Conservation (phyloP, 1,284 basidiomycete genomes). For the Ustilago esculenta region DNA sequence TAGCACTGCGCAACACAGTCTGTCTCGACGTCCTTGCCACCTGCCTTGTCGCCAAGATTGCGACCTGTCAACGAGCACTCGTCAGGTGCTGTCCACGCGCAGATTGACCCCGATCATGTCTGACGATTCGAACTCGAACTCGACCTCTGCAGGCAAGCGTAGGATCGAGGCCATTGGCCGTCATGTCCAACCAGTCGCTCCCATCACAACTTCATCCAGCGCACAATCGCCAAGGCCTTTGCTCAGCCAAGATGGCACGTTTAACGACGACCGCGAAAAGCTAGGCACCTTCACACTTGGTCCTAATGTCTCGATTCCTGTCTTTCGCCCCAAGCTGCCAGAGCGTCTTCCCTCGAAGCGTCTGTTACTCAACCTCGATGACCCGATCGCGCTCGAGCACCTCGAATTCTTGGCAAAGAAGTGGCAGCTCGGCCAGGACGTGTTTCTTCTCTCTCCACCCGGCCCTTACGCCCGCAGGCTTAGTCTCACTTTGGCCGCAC, state of each 20-base stretch:
- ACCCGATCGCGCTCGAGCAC: slow-evolving; percentile 62
- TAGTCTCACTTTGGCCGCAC: slow-evolving; percentile 66
- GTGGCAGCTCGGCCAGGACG: slow-evolving; percentile 65
- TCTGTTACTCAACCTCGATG: slow-evolving; percentile 60
- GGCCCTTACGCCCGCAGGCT: slow-evolving; percentile 67
- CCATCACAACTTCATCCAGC: slow-evolving; percentile 26
- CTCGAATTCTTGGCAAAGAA: slow-evolving; percentile 66
- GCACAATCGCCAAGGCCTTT: slow-evolving; percentile 19
- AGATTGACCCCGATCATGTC: slow-evolving; percentile 10
- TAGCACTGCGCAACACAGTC: neutral
- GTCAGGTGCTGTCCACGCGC: neutral
- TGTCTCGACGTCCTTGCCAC: neutral
- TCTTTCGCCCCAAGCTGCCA: slow-evolving; percentile 53
- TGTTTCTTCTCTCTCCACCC: slow-evolving; percentile 65
- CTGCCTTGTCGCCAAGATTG: neutral
- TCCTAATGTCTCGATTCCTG: slow-evolving; percentile 60
- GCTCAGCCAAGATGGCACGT: slow-evolving; percentile 6
- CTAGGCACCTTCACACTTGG: slow-evolving; percentile 62
- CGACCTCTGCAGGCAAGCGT: slow-evolving; percentile 25
- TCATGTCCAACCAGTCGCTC: slow-evolving; percentile 31
- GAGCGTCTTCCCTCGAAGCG: slow-evolving; percentile 55
- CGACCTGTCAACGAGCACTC: neutral
- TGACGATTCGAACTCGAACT: slow-evolving; percentile 26
- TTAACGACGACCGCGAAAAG: slow-evolving; percentile 30
- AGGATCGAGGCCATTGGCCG: slow-evolving; percentile 40